phyloP scores from a whole-genome alignment of 2,329 filamentous ascomycete genomes.

The Microcyclospora pomicola region DNA sequence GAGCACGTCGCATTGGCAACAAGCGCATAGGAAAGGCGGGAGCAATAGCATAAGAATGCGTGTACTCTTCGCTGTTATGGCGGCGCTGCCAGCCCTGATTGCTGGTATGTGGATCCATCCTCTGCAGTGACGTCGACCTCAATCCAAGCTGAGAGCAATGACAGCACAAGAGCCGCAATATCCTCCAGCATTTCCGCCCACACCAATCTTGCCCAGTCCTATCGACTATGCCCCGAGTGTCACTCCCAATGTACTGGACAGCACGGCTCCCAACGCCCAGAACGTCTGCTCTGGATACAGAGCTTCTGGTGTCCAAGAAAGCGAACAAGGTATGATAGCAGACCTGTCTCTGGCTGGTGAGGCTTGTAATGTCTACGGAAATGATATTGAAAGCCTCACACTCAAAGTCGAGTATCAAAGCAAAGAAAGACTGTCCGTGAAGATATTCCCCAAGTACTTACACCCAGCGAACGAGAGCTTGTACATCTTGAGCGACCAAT shows the following conservation, averaged over 20 bases:
- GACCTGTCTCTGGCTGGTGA: conserved; percentile 17
- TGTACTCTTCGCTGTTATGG: no score
- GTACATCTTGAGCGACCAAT: conserved; percentile 11
- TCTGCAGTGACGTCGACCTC: no score
- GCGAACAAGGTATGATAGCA: conserved; percentile 12
- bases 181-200: conserved; percentile 16
- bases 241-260: conserved; percentile 15
- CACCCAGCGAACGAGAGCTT: conserved; percentile 12
- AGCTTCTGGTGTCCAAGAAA: conserved; percentile 16
- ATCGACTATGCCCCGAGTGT: conserved; percentile 15
- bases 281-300: conserved; percentile 18
- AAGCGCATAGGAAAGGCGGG: no score
- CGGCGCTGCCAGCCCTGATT: no score
- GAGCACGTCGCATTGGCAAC: no score
- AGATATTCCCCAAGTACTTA: conserved; percentile 13
- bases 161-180: conserved; percentile 15
- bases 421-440: conserved; percentile 12
- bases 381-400: conserved; percentile 15
- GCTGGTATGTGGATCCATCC: no score
- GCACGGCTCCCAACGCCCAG: conserved; percentile 16
- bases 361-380: conserved; percentile 19
- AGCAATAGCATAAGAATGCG: no score
- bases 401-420: conserved; percentile 18
- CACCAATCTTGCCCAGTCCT: conserved; percentile 12
- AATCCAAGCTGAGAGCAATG: background rate